Conservation (phyloP, 805 yeast genomes). For the Teunomyces gatunensis region DNA sequence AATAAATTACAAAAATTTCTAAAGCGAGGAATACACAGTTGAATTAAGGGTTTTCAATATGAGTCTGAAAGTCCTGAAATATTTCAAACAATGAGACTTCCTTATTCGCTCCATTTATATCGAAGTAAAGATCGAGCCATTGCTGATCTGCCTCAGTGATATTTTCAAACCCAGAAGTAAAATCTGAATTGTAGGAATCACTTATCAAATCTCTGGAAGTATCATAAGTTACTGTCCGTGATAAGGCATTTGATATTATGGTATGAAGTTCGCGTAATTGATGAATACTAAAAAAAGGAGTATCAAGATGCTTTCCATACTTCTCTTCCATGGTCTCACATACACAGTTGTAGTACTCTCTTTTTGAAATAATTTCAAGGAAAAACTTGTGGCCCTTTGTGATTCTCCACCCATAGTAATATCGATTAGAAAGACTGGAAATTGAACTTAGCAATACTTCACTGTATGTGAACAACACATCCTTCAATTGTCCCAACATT, state of each 20-base stretch:
- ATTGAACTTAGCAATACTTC: conserved; percentile 30
- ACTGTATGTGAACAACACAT: conserved; percentile 23
- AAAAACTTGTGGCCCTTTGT: conserved; percentile 38
- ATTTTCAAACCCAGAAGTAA: not conserved
- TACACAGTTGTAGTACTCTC: conserved; percentile 23
- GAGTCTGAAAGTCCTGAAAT: conserved; percentile 1
- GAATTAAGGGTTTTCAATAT: conserved; percentile 1
- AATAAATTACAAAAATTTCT: not conserved
- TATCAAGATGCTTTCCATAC: not conserved
- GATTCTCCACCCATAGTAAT: conserved; percentile 47
- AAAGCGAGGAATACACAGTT: not conserved
- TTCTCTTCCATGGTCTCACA: conserved; percentile 1
- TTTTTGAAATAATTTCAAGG: conserved; percentile 26
- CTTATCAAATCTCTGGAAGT: not conserved
- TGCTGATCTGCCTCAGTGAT: conserved; percentile 7
- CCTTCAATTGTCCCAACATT: conserved; percentile 3
- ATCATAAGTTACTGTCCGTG: not conserved
- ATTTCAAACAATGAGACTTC: conserved; percentile 4
- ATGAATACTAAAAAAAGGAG: conserved; percentile 4
- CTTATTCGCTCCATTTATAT: not conserved
- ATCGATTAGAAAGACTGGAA: conserved; percentile 37
- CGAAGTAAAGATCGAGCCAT: conserved; percentile 9
- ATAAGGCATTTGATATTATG: not conserved
- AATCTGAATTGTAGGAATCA: not conserved
- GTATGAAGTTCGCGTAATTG: conserved; percentile 6